Conservation (phyloP, 345 rosid genomes). For the Brassica cretica region DNA sequence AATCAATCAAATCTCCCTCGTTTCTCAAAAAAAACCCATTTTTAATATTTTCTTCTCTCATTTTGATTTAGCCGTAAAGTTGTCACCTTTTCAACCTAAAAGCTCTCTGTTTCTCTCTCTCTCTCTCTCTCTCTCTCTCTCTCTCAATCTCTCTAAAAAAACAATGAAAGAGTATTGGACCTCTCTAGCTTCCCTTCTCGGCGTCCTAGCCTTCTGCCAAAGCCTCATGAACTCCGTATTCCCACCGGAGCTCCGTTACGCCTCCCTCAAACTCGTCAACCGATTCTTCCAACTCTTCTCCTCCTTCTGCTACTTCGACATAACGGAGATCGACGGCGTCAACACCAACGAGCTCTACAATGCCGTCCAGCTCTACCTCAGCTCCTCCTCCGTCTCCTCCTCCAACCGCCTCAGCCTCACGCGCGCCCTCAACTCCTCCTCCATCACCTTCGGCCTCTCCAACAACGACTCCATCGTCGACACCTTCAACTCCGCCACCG, state of each 20-base stretch:
- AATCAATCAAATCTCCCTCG: conserved; percentile 14
- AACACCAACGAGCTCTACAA: conserved; percentile 96
- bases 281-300: conserved; percentile 25
- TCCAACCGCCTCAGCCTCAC: conserved; percentile 37
- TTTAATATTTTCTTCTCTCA: conserved; percentile 9
- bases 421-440: conserved; percentile 32
- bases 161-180: conserved; percentile 32
- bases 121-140: not conserved
- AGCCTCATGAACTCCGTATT: conserved; percentile 20
- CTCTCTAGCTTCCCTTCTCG: conserved; percentile 31
- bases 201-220: conserved; percentile 29
- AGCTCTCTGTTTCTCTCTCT: not conserved
- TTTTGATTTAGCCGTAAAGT: conserved; percentile 22
- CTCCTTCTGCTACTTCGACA: conserved; percentile 74
- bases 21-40: conserved; percentile 10
- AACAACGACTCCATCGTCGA: conserved; percentile 32
- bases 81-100: conserved; percentile 7
- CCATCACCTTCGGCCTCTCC: conserved; percentile 29
- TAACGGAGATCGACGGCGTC: conserved; percentile 87
- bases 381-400: conserved; percentile 58
- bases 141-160: not conserved
- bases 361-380: conserved; percentile 87
- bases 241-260: conserved; percentile 34
- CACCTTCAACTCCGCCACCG: conserved; percentile 22
- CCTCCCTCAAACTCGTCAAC: conserved; percentile 15